Evolutionary conservation across 148 eudicot species (phyloP).

Genomic region (Suaeda aralocaspica): DNA sequence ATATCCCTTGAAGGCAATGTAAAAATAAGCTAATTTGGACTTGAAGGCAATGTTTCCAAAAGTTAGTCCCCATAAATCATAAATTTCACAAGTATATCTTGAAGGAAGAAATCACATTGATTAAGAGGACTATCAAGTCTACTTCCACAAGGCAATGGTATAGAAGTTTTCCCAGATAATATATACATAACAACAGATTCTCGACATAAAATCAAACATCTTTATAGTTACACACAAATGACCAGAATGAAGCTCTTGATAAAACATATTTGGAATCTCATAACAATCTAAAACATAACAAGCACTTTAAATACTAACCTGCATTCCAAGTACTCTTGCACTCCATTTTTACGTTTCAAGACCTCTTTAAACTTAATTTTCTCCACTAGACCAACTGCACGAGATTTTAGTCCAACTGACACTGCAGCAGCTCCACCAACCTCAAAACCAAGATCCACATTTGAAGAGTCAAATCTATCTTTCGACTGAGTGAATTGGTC

Average conservation of each 20-base stretch:
- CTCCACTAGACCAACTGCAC: conserved; percentile 71
- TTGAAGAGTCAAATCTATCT: conserved; percentile 35
- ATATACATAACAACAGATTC: background rate
- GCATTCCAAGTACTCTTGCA: conserved; percentile 81
- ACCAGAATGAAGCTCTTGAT: conserved; percentile 4
- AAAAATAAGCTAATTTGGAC: background rate
- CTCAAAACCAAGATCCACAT: conserved; percentile 42
- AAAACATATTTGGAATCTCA: background rate
- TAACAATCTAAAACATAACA: background rate
- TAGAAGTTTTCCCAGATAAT: background rate
- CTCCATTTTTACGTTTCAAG: conserved; percentile 82
- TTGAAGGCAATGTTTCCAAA: background rate
- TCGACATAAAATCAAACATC: conserved; percentile 3
- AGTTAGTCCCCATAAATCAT: background rate
- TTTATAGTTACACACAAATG: background rate
- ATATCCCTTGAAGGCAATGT: background rate
- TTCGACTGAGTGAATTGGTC: conserved; percentile 35
- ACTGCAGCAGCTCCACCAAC: conserved; percentile 66
- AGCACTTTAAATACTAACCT: conserved; percentile 49
- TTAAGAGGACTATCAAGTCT: background rate
- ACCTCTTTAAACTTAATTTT: conserved; percentile 87
- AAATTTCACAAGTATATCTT: background rate
- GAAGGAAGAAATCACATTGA: background rate
- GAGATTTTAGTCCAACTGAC: conserved; percentile 81
- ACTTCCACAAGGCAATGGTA: background rate